These are phyloP conservation scores for Anthoceros angustus DNA, from an alignment of 225 moss, liverwort and hornwort genomes.

Conservation along the genomic window DNA sequence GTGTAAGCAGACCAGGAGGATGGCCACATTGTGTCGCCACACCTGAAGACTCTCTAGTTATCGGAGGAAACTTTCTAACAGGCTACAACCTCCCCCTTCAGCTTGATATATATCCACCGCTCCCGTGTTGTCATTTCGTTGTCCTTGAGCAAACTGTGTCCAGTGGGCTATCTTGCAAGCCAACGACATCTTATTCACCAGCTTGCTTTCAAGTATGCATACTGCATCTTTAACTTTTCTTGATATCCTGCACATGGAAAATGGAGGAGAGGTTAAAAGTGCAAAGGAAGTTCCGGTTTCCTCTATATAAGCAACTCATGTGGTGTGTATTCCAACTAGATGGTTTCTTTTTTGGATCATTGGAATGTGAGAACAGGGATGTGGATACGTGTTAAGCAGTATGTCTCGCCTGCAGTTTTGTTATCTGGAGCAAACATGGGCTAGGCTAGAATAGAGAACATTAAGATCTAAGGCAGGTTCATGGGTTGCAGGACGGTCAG, in stretches of 20 bases:
- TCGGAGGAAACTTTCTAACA: conserved; percentile 55
- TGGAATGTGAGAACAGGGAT: not conserved
- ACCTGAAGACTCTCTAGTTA: conserved; percentile 47
- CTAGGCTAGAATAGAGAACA: not conserved
- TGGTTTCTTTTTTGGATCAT: conserved; percentile 2
- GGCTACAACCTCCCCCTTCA: conserved; percentile 54
- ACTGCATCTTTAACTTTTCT: not conserved
- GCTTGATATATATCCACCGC: conserved; percentile 52
- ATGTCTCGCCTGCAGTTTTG: not conserved
- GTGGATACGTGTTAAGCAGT: not conserved
- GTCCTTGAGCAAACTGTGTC: not conserved
- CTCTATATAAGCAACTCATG: conserved; percentile 57
- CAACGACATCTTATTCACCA: not conserved
- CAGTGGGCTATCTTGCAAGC: not conserved
- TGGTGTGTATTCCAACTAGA: conserved; percentile 25
- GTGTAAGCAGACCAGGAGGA: conserved; percentile 39
- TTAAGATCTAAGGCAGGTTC: not conserved
- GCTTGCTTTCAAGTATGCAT: not conserved
- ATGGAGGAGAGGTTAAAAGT: conserved; percentile 71
- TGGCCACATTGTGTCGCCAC: conserved; percentile 69
- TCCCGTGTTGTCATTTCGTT: not conserved
- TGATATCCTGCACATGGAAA: conserved; percentile 35
- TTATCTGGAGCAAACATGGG: not conserved
- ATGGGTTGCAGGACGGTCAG: conserved; percentile 16
- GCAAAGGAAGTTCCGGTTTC: conserved; percentile 49